Evolutionary conservation across 2,329 filamentous ascomycete genomes (phyloP).

Genomic region (Lachnellula willkommii): DNA sequence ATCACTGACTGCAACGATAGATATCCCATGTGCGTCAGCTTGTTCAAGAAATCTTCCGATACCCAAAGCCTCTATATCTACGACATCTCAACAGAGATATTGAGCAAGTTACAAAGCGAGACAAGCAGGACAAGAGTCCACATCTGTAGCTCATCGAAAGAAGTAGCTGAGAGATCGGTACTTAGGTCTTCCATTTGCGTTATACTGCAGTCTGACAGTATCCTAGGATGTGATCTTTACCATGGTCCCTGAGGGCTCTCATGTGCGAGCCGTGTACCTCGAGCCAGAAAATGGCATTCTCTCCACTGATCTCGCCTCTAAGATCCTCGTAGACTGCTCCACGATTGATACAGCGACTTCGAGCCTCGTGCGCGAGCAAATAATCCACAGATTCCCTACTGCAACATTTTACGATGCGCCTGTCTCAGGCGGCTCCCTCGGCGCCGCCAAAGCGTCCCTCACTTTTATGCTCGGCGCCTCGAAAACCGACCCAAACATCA

Average conservation of each 20-base stretch:
- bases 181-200: constrained; percentile 1
- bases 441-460: constrained; percentile 32
- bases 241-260: constrained; percentile 62
- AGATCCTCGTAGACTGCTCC: constrained; percentile 65
- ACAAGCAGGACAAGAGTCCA: too few species aligned
- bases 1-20: too few species aligned
- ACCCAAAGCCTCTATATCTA: too few species aligned
- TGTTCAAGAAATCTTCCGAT: too few species aligned
- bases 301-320: constrained; percentile 27
- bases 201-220: too few species aligned
- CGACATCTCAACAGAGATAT: too few species aligned
- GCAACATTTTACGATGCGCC: constrained; percentile 35
- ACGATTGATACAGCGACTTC: constrained; percentile 66
- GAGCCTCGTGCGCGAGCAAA: constrained; percentile 6
- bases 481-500: constrained; percentile 35
- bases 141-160: constrained; percentile 35
- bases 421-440: constrained; percentile 33
- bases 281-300: constrained; percentile 46
- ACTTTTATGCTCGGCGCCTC: constrained; percentile 35
- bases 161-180: constrained; percentile 61
- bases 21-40: too few species aligned
- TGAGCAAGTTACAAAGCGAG: too few species aligned
- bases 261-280: constrained; percentile 61
- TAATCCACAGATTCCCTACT: constrained; percentile 6
- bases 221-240: constrained; percentile 59